A percentile compares a stretch with the other conserved stretches of the same genome.
Evolutionary conservation across 345 rosid species (phyloP).

Genomic region (Lepidium aucheri): DNA sequence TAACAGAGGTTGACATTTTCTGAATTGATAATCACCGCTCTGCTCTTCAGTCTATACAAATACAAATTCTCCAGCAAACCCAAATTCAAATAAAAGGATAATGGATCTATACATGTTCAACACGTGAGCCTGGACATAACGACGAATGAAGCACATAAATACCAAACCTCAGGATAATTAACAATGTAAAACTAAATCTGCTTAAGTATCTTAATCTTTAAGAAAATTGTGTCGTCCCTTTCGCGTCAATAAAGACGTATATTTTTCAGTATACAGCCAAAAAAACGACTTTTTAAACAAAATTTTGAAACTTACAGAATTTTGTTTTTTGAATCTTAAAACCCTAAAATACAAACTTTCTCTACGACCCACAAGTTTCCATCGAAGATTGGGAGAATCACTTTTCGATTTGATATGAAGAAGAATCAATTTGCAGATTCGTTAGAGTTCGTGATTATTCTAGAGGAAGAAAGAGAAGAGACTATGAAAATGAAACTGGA

Average conservation of each 20-base stretch:
- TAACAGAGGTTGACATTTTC: conserved; percentile 34
- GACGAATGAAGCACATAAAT: background rate
- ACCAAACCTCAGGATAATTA: background rate
- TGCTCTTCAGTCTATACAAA: background rate
- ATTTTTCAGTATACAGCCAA: background rate
- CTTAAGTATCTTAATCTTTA: background rate
- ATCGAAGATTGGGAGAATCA: background rate
- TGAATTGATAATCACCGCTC: background rate
- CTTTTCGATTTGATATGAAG: background rate
- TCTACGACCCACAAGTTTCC: conserved; percentile 14
- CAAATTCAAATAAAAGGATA: background rate
- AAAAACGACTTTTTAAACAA: background rate
- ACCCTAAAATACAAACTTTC: conserved; percentile 16
- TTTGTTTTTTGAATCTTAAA: conserved; percentile 4
- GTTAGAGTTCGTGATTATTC: conserved; percentile 6
- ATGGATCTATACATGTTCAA: background rate
- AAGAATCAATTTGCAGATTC: conserved; percentile 16
- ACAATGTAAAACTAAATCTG: conserved; percentile 4
- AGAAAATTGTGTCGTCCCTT: background rate
- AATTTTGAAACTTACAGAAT: background rate
- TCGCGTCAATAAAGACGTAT: background rate
- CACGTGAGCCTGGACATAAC: conserved; percentile 20
- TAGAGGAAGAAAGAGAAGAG: conserved; percentile 7
- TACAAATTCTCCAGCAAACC: background rate
- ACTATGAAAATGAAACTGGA: background rate